Base-by-base conservation (phyloP, 2,329 filamentous ascomycete species). In the Verruconis gallopava region DNA sequence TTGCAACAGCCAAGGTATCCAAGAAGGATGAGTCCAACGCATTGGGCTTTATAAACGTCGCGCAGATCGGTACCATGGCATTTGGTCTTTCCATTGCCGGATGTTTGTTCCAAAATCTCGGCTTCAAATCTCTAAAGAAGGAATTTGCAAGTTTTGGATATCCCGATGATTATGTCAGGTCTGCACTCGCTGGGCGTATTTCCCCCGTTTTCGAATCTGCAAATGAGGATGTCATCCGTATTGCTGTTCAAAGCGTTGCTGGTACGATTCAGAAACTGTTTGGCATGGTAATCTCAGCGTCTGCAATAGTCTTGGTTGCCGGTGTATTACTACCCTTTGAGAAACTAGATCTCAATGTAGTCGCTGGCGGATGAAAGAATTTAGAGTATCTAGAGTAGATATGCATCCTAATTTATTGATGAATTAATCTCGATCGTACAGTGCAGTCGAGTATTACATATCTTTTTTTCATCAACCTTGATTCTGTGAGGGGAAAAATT, bases 21-120 rank as follows among this genome's bases (percentile, higher is more conserved):
- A 22, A 32, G 4, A 34, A 22, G 12, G n/a, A 25, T 3, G 30
- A 34, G 2, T 9, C 32, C 5, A 34, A 47, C 18, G 49, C 46
- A 12, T 47, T 45, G 11, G 43, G 47, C 13, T 49, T 50, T 35
- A 38, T 51, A 28, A 46, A 40, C 11, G 30, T 38, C 21, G 47
- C 47, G 12, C 49, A 51, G 36, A 45, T 50, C 42, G 37, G 36
- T 18, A 48, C 47, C 11, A 39, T 50, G 33, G 46, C 41, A 3
- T 22, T 50, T 13, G 46, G 44, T 2, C 38, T 51, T 4, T 42
- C 47, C 1, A 48, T 49, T n/a, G 17, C 49, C 3, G 44, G 43
- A 2, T 20, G 37, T n/a, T 34, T 51, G 4, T 51, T 51, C 46
- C 44, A 46, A 21, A 46, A 46, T 20, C 3, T 46, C 17, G 44